phyloP scores from a whole-genome alignment of 179 eudicot species.

The Heliamphora pulchella region DNA sequence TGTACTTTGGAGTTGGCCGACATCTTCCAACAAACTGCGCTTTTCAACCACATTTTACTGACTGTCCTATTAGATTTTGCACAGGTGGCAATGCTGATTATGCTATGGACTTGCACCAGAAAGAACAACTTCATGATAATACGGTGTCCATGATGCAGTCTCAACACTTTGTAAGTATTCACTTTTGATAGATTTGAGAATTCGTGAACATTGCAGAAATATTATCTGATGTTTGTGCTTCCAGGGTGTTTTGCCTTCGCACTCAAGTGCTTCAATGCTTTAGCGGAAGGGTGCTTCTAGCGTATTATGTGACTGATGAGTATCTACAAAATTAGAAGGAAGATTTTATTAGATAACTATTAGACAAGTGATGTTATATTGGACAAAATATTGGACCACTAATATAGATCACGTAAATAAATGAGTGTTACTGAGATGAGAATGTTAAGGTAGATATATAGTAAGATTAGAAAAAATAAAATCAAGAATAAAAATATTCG shows the following conservation, averaged over 20 bases:
- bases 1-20: not conserved
- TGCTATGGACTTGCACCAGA: conserved; percentile 81
- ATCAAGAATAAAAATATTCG: no score
- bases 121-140: conserved; percentile 80
- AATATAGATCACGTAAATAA: no score
- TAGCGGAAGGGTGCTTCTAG: no score
- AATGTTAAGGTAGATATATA: no score
- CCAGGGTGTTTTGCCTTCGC: no score
- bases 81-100: conserved; percentile 83
- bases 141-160: conserved; percentile 72
- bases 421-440: no score
- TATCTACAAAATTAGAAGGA: no score
- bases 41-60: conserved; percentile 13
- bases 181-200: conserved; percentile 11
- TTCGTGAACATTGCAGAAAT: not conserved
- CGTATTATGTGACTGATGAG: no score
- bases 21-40: not conserved
- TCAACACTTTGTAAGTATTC: conserved; percentile 66
- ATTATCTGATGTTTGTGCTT: conserved; percentile 1
- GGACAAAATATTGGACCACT: no score
- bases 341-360: no score
- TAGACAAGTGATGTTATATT: no score
- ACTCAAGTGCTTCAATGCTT: not conserved
- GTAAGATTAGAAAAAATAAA: no score
- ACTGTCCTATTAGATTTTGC: conserved; percentile 17